These are phyloP conservation scores for Yarrowia phangngaensis DNA, from an alignment of 805 yeast genomes.

Conservation along the genomic window DNA sequence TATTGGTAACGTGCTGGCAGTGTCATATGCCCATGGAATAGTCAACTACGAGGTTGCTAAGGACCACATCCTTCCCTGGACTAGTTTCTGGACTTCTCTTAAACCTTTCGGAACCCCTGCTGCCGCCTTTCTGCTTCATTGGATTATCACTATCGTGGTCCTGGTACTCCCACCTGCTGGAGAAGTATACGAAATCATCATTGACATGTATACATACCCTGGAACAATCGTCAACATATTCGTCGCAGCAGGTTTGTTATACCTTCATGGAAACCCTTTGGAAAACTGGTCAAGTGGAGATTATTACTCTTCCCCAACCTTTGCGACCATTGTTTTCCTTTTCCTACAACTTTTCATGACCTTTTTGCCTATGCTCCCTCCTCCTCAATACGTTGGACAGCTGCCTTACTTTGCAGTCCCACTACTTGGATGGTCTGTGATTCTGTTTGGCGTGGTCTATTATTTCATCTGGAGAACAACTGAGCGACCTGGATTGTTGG, in stretches of 20 bases:
- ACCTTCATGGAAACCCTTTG: slow-evolving; percentile 45
- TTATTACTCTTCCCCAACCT: slow-evolving; percentile 37
- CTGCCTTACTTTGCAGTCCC: slow-evolving; percentile 61
- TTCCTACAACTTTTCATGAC: slow-evolving; percentile 50
- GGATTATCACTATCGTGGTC: slow-evolving; percentile 53
- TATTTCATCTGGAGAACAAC: slow-evolving; percentile 12
- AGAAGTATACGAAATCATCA: slow-evolving; percentile 59
- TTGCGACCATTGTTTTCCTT: slow-evolving; percentile 42
- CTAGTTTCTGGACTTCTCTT: slow-evolving; percentile 45
- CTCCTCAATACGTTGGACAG: slow-evolving; percentile 40
- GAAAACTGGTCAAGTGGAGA: slow-evolving; percentile 44
- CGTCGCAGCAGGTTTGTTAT: slow-evolving; percentile 52
- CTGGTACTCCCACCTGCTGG: slow-evolving; percentile 59
- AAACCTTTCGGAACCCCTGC: slow-evolving; percentile 41
- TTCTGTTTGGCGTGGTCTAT: background rate
- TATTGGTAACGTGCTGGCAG: slow-evolving; percentile 62
- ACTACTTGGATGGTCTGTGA: slow-evolving; percentile 42
- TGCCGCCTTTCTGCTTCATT: slow-evolving; percentile 51
- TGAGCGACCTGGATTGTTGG: background rate
- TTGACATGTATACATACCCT: slow-evolving; percentile 61
- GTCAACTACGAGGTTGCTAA: slow-evolving; percentile 57
- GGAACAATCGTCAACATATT: slow-evolving; percentile 56
- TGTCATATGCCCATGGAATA: slow-evolving; percentile 56
- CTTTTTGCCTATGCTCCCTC: slow-evolving; percentile 55
- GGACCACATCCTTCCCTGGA: slow-evolving; percentile 50